Conservation (phyloP, 1,284 basidiomycete genomes). For the Peniophora sp. region DNA sequence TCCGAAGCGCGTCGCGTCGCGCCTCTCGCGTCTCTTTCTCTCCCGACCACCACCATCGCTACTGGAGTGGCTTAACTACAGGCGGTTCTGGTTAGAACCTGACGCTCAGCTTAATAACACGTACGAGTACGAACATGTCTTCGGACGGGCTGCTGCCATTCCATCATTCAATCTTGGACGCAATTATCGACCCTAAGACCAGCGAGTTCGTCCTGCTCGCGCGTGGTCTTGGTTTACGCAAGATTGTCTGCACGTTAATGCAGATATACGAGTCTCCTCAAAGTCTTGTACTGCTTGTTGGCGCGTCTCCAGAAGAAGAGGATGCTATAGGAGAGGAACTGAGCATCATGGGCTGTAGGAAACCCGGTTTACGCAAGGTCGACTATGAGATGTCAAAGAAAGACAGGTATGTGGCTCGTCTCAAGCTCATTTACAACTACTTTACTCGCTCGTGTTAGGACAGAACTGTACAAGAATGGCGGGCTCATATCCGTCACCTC, state of each 20-base stretch:
- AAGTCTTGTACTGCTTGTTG: conserved; percentile 82
- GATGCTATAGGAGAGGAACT: conserved; percentile 89
- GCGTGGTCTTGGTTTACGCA: conserved; percentile 79
- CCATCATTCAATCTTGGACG: conserved; percentile 56
- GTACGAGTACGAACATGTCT: conserved; percentile 9
- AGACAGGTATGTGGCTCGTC: conserved; percentile 51
- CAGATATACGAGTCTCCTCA: conserved; percentile 89
- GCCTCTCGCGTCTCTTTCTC: too few relatives aligned
- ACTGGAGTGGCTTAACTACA: too few relatives aligned
- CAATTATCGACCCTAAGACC: conserved; percentile 69
- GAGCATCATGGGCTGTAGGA: conserved; percentile 84
- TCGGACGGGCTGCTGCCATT: conserved; percentile 42
- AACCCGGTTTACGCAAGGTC: conserved; percentile 79
- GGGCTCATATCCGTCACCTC: conserved; percentile 92
- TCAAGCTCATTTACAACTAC: not conserved
- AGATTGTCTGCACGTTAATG: conserved; percentile 78
- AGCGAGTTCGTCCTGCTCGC: conserved; percentile 83
- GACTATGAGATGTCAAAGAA: conserved; percentile 80
- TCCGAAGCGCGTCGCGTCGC: too few relatives aligned
- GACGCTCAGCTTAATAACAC: too few relatives aligned
- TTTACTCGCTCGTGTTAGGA: conserved; percentile 34
- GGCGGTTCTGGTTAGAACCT: too few relatives aligned
- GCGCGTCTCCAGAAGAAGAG: conserved; percentile 85
- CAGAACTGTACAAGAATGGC: conserved; percentile 82
- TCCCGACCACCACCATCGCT: too few relatives aligned